Evolutionary conservation across 371 early-diverging fungal genomes (phyloP).

Genomic region (Dinochytrium kinnereticum): DNA sequence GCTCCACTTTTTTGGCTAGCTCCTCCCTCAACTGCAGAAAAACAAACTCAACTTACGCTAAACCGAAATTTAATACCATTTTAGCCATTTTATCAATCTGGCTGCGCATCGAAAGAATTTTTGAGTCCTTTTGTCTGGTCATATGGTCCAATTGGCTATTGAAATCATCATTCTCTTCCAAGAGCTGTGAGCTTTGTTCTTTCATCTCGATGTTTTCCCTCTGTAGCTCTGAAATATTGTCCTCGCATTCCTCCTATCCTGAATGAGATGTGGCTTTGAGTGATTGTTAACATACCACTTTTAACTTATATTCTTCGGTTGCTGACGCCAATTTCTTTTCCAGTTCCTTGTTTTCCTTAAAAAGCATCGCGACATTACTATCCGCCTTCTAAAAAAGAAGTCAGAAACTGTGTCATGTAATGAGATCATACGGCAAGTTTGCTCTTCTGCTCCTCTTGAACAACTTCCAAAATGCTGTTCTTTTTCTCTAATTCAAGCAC

Average conservation of each 20-base stretch:
- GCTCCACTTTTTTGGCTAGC: not conserved
- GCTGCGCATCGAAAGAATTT: not conserved
- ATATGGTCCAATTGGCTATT: not conserved
- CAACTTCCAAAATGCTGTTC: slow-evolving; percentile 24
- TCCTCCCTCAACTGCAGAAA: not conserved
- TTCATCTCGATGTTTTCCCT: slow-evolving; percentile 1
- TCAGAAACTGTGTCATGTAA: not conserved
- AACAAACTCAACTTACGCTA: not conserved
- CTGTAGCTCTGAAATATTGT: slow-evolving; percentile 6
- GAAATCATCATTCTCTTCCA: not conserved
- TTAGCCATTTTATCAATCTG: not conserved
- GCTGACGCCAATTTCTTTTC: slow-evolving; percentile 22
- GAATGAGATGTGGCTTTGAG: not conserved
- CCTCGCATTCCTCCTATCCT: slow-evolving; percentile 9
- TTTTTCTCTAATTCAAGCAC: slow-evolving; percentile 31
- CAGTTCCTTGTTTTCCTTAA: slow-evolving; percentile 38
- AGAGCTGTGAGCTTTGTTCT: not conserved
- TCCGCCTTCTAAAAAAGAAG: slow-evolving; percentile 47
- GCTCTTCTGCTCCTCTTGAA: slow-evolving; percentile 13
- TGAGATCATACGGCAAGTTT: slow-evolving; percentile 14
- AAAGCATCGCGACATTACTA: slow-evolving; percentile 53
- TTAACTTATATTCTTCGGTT: slow-evolving; percentile 5
- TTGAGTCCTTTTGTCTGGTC: not conserved
- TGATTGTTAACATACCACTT: not conserved
- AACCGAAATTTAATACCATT: not conserved